phyloP scores from a whole-genome alignment of 2,329 filamentous ascomycete species.

The Penicillium sp. region DNA sequence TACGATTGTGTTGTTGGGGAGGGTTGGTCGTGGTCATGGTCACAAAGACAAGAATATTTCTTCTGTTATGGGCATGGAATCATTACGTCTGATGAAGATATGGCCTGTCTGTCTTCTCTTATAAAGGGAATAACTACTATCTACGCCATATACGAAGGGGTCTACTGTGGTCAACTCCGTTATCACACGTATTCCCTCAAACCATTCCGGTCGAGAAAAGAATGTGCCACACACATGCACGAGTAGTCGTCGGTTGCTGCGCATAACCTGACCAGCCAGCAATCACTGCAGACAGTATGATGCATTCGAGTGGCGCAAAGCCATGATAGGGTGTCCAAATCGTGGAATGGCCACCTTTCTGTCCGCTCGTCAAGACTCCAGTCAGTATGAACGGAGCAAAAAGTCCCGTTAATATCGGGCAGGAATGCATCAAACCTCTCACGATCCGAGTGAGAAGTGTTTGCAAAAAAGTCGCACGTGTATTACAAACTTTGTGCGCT shows the following conservation, averaged over 20 bases:
- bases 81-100: neutral
- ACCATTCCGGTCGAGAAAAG: constrained; percentile 1
- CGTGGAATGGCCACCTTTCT: too few species aligned
- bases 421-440: constrained; percentile 6
- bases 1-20: constrained; percentile 22
- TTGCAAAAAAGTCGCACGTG: neutral
- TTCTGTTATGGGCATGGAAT: neutral
- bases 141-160: neutral
- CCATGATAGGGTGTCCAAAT: neutral
- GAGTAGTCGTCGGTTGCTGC: too few species aligned
- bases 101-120: too few species aligned
- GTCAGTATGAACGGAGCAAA: too few species aligned
- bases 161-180: neutral
- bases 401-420: neutral
- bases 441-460: neutral
- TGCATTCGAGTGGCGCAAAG: neutral
- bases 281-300: neutral
- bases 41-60: neutral
- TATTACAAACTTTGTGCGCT: neutral
- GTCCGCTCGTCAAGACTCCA: too few species aligned
- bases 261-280: too few species aligned
- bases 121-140: neutral
- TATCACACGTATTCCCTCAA: neutral
- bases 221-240: constrained; percentile 2
- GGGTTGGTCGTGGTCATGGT: neutral